Evolutionary conservation across 176 grass and related monocot species (phyloP), one percentile per base, ranked within the genome.

Genomic region (Musa schizocarpa): DNA sequence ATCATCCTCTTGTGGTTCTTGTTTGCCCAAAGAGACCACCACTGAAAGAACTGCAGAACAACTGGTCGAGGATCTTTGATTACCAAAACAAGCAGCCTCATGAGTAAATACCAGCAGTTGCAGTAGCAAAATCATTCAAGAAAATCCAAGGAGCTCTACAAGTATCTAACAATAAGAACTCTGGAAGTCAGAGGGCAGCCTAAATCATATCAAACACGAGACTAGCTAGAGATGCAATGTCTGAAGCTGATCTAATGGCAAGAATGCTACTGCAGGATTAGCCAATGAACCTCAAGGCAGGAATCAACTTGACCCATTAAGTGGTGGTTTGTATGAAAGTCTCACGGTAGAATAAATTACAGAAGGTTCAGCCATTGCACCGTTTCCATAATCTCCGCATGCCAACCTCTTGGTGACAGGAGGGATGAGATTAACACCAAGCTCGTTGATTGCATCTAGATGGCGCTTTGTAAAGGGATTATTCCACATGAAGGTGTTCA

Each of bases 401-500:
- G 86, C 95, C 52, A 94, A 68, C 65, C 52, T 82, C 69, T 99
- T 99, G 9, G 82, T 81, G 17, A 87, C 87, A 0, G 88, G 86
- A 50, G 88, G 88, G 76, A 94, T 84, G 55, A 87, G 25, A 49
- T 34, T 65, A 80, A 99, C 83, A n/a, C 90, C 95, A 17, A 99
- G 66, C 57, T 87, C 78, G 23, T 63, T 77, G 48, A 99, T 79
- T 1, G 58, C 73, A 68, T 84, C 85, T 61, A 99, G 67, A 76
- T 99, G 95, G 1, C 81, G 86, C 67, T 71, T 74, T 4, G 90
- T 99, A 82, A 99, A 94, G 16, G 79, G 84, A 74, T 92, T 99
- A 76, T 85, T 99, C 90, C 88, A 94, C 95, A 99, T 99, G 68
- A 94, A 89, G 52, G 90, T 88, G 73, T 99, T 94, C 95, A 99